Conservation (phyloP, 192 early-diverging fungal species). For the Kickxella alabastrina region DNA sequence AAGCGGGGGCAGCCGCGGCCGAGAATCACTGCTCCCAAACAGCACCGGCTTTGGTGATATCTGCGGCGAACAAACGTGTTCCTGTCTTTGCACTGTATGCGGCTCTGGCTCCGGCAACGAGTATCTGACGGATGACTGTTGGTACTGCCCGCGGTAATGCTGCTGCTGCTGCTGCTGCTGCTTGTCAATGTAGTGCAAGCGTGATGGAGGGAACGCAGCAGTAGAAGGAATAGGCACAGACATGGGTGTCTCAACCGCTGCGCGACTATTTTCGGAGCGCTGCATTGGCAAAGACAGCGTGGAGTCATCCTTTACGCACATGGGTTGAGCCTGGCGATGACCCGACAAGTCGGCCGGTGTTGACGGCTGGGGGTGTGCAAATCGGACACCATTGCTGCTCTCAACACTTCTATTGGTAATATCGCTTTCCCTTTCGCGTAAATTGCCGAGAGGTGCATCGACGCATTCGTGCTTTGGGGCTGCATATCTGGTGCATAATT, state of each 20-base stretch:
- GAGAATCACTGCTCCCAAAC: constrained; percentile 33
- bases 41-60: constrained; percentile 25
- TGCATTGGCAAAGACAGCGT: too few species aligned
- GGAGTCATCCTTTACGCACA: too few species aligned
- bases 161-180: neutral
- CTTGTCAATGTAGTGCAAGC: neutral
- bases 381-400: constrained; percentile 1
- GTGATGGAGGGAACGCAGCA: constrained; percentile 2
- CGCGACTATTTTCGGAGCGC: too few species aligned
- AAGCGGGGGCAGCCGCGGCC: constrained; percentile 41
- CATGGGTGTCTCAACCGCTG: constrained; percentile 13
- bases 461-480: constrained; percentile 18
- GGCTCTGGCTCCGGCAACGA: neutral
- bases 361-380: neutral
- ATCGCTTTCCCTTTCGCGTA: constrained; percentile 36
- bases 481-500: constrained; percentile 30
- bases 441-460: constrained; percentile 37
- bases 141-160: neutral
- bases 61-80: neutral
- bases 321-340: constrained; percentile 12
- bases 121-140: neutral
- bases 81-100: neutral
- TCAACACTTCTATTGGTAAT: constrained; percentile 11
- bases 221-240: constrained; percentile 28
- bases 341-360: constrained; percentile 12